Percentiles rank a stretch among this genome's conserved stretches.
Conservation (phyloP, 495 filamentous ascomycete genomes). For the Pyronema omphalodes region DNA sequence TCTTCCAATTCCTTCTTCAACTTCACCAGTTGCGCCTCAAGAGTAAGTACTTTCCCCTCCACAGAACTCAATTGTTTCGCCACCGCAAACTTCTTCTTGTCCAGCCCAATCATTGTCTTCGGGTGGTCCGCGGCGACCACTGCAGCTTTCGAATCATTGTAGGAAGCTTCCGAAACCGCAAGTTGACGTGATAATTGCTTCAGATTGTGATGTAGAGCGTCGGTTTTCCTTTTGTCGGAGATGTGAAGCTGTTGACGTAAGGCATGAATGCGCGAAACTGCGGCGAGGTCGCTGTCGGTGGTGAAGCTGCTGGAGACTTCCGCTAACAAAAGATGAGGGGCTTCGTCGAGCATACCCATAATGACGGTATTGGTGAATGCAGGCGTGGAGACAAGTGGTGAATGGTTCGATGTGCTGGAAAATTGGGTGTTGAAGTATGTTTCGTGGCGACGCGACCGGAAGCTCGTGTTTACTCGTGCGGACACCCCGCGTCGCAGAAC, state of each 20-base stretch:
- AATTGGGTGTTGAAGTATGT: background rate
- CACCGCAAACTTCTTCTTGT: conserved; percentile 62
- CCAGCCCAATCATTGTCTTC: conserved; percentile 22
- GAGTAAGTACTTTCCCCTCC: conserved; percentile 77
- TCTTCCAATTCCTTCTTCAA: conserved; percentile 58
- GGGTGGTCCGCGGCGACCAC: conserved; percentile 20
- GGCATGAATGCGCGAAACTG: conserved; percentile 52
- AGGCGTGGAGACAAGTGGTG: background rate
- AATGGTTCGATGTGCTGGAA: background rate
- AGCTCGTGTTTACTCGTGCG: too few species aligned
- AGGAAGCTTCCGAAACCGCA: too few species aligned
- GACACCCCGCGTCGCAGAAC: too few species aligned
- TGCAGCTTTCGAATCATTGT: background rate
- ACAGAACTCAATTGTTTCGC: conserved; percentile 75
- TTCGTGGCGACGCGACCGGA: too few species aligned
- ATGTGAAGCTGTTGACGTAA: conserved; percentile 55
- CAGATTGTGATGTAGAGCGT: conserved; percentile 29
- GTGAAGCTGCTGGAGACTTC: conserved; percentile 72
- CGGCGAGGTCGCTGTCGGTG: conserved; percentile 67
- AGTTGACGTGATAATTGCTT: background rate
- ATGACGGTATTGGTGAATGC: conserved; percentile 22
- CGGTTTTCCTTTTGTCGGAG: conserved; percentile 48
- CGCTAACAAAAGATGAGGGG: conserved; percentile 42
- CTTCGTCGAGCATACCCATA: conserved; percentile 88
- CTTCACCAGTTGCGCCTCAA: conserved; percentile 63